Conservation (phyloP, 1,284 basidiomycete species). For the Microbotryum saponariae region DNA sequence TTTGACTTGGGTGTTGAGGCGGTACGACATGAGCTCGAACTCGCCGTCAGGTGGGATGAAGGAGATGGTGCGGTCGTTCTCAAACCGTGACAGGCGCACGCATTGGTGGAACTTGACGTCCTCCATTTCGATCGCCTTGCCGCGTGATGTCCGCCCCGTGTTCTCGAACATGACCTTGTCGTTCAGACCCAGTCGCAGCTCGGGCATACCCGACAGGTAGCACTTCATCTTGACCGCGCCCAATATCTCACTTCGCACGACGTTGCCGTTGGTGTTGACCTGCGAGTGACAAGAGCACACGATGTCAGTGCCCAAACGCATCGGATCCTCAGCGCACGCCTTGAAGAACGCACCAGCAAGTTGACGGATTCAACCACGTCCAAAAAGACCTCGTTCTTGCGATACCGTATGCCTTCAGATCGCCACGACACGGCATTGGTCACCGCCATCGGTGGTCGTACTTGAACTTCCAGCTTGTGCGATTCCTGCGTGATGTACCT, state of each 20-base stretch:
- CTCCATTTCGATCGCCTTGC: conserved; percentile 99
- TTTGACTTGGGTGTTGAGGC: conserved; percentile 91
- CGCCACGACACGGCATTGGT: conserved; percentile 99
- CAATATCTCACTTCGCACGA: conserved; percentile 93
- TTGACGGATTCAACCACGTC: conserved; percentile 98
- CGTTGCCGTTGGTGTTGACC: conserved; percentile 96
- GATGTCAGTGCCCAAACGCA: not conserved
- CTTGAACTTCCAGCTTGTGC: conserved; percentile 96
- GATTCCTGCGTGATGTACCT: conserved; percentile 99
- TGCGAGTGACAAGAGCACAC: conserved; percentile 37
- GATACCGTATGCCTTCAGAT: conserved; percentile 92
- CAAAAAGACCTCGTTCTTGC: conserved; percentile 99
- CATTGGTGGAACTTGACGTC: conserved; percentile 99
- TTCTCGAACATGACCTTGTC: conserved; percentile 99
- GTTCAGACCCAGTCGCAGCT: conserved; percentile 88
- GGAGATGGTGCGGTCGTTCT: conserved; percentile 97
- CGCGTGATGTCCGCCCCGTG: conserved; percentile 86
- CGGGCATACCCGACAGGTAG: conserved; percentile 97
- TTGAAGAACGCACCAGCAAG: conserved; percentile 59
- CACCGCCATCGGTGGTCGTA: conserved; percentile 89
- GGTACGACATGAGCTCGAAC: conserved; percentile 97
- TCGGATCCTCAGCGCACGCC: not conserved
- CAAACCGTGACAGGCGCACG: conserved; percentile 96
- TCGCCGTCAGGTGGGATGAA: conserved; percentile 99
- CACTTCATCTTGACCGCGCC: conserved; percentile 99